Evolutionary conservation across 1,284 basidiomycete species (phyloP).

Genomic region (Chalciporus sp.): DNA sequence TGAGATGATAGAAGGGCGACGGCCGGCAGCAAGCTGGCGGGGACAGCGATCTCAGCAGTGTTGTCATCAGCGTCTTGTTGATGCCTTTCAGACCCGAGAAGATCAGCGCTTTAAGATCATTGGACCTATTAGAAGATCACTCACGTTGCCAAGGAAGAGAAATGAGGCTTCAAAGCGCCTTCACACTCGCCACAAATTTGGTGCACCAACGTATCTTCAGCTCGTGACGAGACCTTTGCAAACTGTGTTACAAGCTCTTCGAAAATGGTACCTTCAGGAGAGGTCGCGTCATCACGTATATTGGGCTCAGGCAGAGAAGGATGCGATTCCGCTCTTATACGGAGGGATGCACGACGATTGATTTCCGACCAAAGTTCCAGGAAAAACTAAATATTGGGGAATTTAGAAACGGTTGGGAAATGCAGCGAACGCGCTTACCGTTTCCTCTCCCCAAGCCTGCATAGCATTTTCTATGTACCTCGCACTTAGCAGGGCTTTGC

Average conservation of each 20-base stretch:
- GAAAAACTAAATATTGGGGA: slow-evolving; percentile 67
- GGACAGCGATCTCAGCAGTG: slow-evolving; percentile 52
- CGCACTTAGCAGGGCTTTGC: slow-evolving; percentile 83
- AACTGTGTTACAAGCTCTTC: slow-evolving; percentile 73
- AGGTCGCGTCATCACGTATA: slow-evolving; percentile 10
- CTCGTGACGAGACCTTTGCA: slow-evolving; percentile 59
- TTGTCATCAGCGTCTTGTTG: slow-evolving; percentile 22
- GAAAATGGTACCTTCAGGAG: slow-evolving; percentile 70
- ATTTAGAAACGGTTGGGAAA: not conserved
- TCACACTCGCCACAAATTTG: slow-evolving; percentile 83
- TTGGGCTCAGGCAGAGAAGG: slow-evolving; percentile 51
- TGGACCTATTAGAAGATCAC: slow-evolving; percentile 16
- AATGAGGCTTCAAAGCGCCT: slow-evolving; percentile 69
- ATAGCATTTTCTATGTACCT: slow-evolving; percentile 69
- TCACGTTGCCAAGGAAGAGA: slow-evolving; percentile 47
- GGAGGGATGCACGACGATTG: slow-evolving; percentile 55
- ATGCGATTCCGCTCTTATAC: slow-evolving; percentile 50
- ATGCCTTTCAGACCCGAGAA: slow-evolving; percentile 15
- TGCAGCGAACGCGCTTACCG: slow-evolving; percentile 51
- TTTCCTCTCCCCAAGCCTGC: slow-evolving; percentile 82
- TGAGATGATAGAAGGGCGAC: slow-evolving; percentile 76
- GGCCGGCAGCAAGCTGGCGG: slow-evolving; percentile 69
- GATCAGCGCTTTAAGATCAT: not conserved
- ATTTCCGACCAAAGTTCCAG: slow-evolving; percentile 86
- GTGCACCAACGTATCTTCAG: slow-evolving; percentile 84